Evolutionary conservation across 2,329 filamentous ascomycete genomes (phyloP), one percentile per base, ranked within the genome.

Genomic region (Orbilia oligospora): DNA sequence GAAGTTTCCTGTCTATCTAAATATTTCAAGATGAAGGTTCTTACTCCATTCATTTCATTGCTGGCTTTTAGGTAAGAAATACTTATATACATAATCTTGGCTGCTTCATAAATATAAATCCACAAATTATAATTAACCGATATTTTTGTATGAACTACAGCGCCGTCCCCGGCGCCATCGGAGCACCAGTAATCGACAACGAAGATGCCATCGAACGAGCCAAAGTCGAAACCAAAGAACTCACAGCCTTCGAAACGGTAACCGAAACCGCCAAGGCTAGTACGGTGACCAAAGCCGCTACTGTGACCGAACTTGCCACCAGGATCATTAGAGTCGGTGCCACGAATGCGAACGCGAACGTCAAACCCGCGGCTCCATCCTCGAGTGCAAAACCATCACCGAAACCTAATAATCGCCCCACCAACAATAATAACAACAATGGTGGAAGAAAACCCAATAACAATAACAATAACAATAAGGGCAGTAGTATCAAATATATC

Each of bases 11-110:
- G 38, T 58, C 2, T 38, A 38, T 58, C 38, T 20, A 30, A 30
- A 6, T 61, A 24, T 22, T 61, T 44, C 55, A 61, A 44, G 3
- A 61, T 61, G 55, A 61, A 61, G 20, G 55, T 61, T 44, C 6
- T 44, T 27, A 16, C 55, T 24, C 36, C 55, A 9, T 41, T 61
- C 4, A 24, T 61, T 24, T 61, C 55, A 16, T 10, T 61, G 55
- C 20, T 61, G 36, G 55, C 55, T 2, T 18, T 61, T 12, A 61
- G 55, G 55, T 61, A 27, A 24, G 10, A 1, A 49, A 24, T 51
- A 51, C 10, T 14, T 27, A 38, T n/a, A n/a, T n/a, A n/a, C n/a
- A n/a, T n/a, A n/a, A n/a, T n/a, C n/a, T n/a, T n/a, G n/a, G n/a
- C n/a, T n/a, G n/a, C n/a, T n/a, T n/a, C n/a, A n/a, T n/a, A n/a